Evolutionary conservation across 2,329 filamentous ascomycete genomes (phyloP).

Genomic region (Claviceps arundinis): DNA sequence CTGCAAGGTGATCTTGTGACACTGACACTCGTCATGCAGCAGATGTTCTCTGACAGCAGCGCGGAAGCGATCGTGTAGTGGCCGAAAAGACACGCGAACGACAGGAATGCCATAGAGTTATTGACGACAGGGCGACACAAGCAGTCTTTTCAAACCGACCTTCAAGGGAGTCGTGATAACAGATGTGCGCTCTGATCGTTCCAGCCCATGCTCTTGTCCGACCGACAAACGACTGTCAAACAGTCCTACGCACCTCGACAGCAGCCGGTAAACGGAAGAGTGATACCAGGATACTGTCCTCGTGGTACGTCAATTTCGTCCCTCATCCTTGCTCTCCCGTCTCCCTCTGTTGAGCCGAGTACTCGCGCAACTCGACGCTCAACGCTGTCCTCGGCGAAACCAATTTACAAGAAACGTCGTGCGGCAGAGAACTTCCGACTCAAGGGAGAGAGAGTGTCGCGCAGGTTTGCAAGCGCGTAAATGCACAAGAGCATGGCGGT

Average conservation of each 20-base stretch:
- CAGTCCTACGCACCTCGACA: constrained; percentile 2
- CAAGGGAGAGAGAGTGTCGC: background rate
- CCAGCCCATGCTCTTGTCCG: background rate
- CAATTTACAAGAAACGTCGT: background rate
- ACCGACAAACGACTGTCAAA: constrained; percentile 1
- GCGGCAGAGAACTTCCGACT: background rate
- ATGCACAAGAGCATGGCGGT: background rate
- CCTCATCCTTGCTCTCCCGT: background rate
- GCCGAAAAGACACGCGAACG: background rate
- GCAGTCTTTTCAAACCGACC: background rate
- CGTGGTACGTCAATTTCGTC: background rate
- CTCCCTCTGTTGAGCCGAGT: background rate
- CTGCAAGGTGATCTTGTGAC: background rate
- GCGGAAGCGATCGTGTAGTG: background rate
- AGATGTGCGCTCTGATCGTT: background rate
- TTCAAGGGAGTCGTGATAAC: constrained; percentile 2
- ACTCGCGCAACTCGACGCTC: background rate
- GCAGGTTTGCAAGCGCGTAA: constrained; percentile 1
- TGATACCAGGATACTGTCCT: background rate
- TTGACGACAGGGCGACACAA: background rate
- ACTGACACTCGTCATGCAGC: constrained; percentile 2
- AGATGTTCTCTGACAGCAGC: background rate
- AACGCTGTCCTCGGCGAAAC: background rate
- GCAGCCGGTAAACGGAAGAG: background rate
- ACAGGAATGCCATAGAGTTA: background rate